Evolutionary conservation across 108 stramenopile genomes (phyloP).

Genomic region (Asterionellopsis glacialis): DNA sequence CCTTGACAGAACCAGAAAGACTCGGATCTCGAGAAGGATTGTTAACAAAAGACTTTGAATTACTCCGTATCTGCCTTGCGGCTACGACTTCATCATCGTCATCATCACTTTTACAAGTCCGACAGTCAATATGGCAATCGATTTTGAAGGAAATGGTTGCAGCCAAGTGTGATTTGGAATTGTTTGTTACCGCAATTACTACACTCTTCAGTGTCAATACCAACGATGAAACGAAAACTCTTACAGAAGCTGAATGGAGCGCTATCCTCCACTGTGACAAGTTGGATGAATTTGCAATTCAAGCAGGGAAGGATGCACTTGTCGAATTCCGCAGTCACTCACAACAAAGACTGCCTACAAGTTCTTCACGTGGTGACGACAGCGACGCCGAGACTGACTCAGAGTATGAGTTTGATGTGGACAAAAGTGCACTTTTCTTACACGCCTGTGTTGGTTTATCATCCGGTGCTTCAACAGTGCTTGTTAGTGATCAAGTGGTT

Average conservation of each 20-base stretch:
- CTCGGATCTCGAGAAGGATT: neutral
- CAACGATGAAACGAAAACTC: neutral
- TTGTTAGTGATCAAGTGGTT: constrained; percentile 38
- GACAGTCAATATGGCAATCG: constrained; percentile 41
- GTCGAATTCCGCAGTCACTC: neutral
- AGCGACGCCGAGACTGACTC: neutral
- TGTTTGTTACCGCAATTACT: constrained; percentile 31
- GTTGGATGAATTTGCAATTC: constrained; percentile 52
- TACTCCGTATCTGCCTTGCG: neutral
- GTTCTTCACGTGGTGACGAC: no score
- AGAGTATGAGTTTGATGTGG: constrained; percentile 3
- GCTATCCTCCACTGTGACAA: constrained; percentile 26
- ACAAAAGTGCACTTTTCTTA: constrained; percentile 35
- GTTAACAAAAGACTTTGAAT: neutral
- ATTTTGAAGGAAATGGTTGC: constrained; percentile 58
- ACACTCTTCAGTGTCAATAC: neutral
- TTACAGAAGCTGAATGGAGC: constrained; percentile 7
- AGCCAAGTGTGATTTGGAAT: constrained; percentile 49
- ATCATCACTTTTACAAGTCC: neutral
- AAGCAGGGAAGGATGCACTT: constrained; percentile 27
- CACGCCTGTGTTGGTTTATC: constrained; percentile 42
- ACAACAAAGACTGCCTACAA: no score
- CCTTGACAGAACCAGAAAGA: constrained; percentile 11
- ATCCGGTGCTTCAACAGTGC: constrained; percentile 1
- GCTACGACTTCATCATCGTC: neutral